Evolutionary conservation across 2,329 filamentous ascomycete genomes (phyloP).

Genomic region (Trematosphaeria pertusa): DNA sequence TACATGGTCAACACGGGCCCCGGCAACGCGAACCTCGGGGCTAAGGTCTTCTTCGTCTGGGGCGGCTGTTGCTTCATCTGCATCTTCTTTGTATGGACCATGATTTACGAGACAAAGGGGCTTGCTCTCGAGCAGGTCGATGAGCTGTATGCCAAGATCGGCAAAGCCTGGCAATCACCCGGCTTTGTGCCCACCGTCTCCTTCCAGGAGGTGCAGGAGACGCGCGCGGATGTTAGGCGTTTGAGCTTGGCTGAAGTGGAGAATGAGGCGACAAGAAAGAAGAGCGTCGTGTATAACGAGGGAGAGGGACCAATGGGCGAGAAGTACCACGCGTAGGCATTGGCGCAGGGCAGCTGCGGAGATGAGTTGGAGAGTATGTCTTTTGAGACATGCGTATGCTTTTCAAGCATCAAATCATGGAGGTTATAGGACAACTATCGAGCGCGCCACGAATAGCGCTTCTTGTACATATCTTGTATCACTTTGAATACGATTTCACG

Average conservation of each 20-base stretch:
- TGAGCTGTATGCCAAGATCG: slow-evolving; percentile 77
- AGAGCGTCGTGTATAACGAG: slow-evolving; percentile 41
- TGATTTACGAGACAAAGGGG: slow-evolving; percentile 81
- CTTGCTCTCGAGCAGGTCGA: slow-evolving; percentile 81
- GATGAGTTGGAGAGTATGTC: too few species aligned
- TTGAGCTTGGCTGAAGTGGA: slow-evolving; percentile 43
- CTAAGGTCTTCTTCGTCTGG: slow-evolving; percentile 65
- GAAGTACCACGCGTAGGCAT: slow-evolving; percentile 2
- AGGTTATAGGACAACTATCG: too few species aligned
- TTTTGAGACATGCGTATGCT: too few species aligned
- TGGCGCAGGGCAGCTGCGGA: too few species aligned
- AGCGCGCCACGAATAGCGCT: too few species aligned
- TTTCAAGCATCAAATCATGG: too few species aligned
- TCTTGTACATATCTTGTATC: too few species aligned
- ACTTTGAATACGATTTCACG: too few species aligned
- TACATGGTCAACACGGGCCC: slow-evolving; percentile 68
- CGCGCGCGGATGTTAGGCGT: slow-evolving; percentile 30
- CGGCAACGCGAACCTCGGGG: slow-evolving; percentile 70
- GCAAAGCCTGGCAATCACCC: slow-evolving; percentile 74
- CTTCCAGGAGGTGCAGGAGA: slow-evolving; percentile 46
- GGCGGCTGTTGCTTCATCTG: slow-evolving; percentile 61
- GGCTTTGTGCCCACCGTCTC: slow-evolving; percentile 64
- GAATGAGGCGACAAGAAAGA: slow-evolving; percentile 40
- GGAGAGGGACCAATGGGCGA: slow-evolving; percentile 4
- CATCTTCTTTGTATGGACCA: slow-evolving; percentile 72